Percentiles rank a stretch among this genome's conserved stretches.
Conservation (phyloP, 2,329 filamentous ascomycete genomes). For the Colletotrichum lentis region DNA sequence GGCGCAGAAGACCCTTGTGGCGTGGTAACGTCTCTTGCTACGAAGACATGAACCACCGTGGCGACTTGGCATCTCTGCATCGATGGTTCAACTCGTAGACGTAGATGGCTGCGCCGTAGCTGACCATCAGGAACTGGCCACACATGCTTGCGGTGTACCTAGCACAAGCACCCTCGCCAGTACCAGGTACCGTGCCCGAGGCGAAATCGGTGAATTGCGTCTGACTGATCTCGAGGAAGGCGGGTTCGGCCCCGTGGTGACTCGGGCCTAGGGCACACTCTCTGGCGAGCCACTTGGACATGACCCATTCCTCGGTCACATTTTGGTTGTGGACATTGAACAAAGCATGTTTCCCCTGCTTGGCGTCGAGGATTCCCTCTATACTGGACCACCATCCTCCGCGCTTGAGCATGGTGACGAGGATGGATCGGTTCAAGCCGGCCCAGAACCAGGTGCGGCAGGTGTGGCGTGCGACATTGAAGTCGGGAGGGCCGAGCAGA, state of each 20-base stretch:
- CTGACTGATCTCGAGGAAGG: slow-evolving; percentile 47
- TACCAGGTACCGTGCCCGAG: no score
- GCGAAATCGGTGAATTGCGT: slow-evolving; percentile 50
- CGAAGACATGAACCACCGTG: slow-evolving; percentile 41
- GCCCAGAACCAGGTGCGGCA: slow-evolving; percentile 68
- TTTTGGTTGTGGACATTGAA: neutral
- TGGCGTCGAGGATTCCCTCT: slow-evolving; percentile 39
- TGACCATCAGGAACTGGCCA: slow-evolving; percentile 64
- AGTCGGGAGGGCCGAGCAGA: slow-evolving; percentile 52
- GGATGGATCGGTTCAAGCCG: slow-evolving; percentile 60
- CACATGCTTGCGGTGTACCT: slow-evolving; percentile 65
- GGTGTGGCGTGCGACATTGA: slow-evolving; percentile 67
- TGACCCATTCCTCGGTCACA: slow-evolving; percentile 45
- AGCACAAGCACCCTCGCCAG: neutral
- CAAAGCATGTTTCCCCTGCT: neutral
- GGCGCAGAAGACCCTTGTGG: slow-evolving; percentile 48
- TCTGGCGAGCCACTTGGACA: slow-evolving; percentile 54
- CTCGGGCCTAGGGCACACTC: slow-evolving; percentile 47
- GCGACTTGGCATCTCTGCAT: slow-evolving; percentile 44
- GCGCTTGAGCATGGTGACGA: slow-evolving; percentile 62
- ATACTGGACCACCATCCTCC: slow-evolving; percentile 62
- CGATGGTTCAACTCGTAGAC: slow-evolving; percentile 58
- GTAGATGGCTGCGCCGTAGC: slow-evolving; percentile 62
- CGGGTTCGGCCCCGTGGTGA: slow-evolving; percentile 27
- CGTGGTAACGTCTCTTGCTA: neutral